Conservation (phyloP, 139 green algal genomes). For the Tetradesmus lagerheimii region DNA sequence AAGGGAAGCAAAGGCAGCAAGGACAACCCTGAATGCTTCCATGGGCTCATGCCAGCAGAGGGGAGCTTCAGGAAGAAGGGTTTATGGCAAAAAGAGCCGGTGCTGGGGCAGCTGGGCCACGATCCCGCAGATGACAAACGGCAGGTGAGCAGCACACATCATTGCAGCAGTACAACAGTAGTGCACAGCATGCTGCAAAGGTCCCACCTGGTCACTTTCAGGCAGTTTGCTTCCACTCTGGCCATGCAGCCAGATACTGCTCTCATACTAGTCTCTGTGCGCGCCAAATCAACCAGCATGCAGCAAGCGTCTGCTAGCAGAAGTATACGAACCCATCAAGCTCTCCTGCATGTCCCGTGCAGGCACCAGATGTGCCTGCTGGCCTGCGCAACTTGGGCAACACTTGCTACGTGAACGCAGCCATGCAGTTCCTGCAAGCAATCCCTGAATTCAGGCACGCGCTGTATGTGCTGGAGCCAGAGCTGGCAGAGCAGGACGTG, state of each 20-base stretch:
- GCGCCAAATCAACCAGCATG: neutral
- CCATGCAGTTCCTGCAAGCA: constrained; percentile 87
- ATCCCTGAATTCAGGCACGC: constrained; percentile 69
- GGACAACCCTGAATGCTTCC: constrained; percentile 82
- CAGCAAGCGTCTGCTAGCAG: neutral
- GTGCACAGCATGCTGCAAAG: neutral
- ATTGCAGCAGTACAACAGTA: neutral
- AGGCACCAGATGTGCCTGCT: constrained; percentile 57
- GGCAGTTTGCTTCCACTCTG: no score
- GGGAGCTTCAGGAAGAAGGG: constrained; percentile 71
- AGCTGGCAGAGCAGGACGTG: constrained; percentile 47
- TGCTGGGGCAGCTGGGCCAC: constrained; percentile 58
- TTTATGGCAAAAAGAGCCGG: constrained; percentile 82
- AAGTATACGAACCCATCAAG: neutral
- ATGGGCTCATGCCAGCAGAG: constrained; percentile 66
- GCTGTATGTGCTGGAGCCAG: constrained; percentile 66
- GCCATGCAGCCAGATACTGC: no score
- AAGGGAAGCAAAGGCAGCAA: constrained; percentile 55
- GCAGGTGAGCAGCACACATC: constrained; percentile 27
- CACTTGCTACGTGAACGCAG: constrained; percentile 92
- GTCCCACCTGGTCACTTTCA: neutral
- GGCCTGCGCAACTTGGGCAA: constrained; percentile 90
- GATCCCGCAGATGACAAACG: constrained; percentile 54
- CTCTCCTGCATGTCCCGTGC: neutral
- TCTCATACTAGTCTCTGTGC: no score